Conservation (phyloP, 23 red algal genomes). For the Cyanidioschyzon merolae region DNA sequence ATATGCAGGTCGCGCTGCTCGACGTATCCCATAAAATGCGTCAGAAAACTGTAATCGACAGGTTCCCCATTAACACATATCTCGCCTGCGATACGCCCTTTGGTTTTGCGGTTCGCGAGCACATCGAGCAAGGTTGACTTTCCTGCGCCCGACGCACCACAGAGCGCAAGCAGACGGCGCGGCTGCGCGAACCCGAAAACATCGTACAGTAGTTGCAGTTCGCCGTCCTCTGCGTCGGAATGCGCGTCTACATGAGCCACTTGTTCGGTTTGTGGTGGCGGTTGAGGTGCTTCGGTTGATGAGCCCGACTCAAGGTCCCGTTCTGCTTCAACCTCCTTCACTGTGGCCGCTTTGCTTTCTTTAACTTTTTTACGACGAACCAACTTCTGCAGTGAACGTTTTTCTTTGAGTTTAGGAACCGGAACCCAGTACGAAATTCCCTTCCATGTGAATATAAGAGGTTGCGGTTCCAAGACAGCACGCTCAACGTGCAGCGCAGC, state of each 20-base stretch:
- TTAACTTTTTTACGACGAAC: not conserved
- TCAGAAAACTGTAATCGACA: slow-evolving; percentile 26
- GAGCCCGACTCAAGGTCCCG: not conserved
- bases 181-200: slow-evolving; percentile 42
- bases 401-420: not conserved
- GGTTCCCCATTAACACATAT: slow-evolving; percentile 44
- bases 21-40: slow-evolving; percentile 58
- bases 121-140: slow-evolving; percentile 88
- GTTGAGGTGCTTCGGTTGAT: not conserved
- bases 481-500: not conserved
- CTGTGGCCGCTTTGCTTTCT: not conserved
- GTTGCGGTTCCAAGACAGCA: not conserved
- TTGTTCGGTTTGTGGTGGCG: not conserved
- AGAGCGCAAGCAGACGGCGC: slow-evolving; percentile 49
- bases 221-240: not conserved
- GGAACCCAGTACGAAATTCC: slow-evolving; percentile 2
- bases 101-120: slow-evolving; percentile 64
- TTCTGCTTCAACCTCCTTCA: not conserved
- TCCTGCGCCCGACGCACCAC: slow-evolving; percentile 66
- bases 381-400: not conserved
- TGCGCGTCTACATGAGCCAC: not conserved
- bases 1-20: slow-evolving; percentile 90
- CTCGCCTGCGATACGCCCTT: slow-evolving; percentile 43
- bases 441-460: not conserved
- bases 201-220: slow-evolving; percentile 29